These are phyloP conservation scores for Ophiostoma novo-ulmi DNA, from an alignment of 2,329 filamentous ascomycete genomes.

Conservation along the genomic window DNA sequence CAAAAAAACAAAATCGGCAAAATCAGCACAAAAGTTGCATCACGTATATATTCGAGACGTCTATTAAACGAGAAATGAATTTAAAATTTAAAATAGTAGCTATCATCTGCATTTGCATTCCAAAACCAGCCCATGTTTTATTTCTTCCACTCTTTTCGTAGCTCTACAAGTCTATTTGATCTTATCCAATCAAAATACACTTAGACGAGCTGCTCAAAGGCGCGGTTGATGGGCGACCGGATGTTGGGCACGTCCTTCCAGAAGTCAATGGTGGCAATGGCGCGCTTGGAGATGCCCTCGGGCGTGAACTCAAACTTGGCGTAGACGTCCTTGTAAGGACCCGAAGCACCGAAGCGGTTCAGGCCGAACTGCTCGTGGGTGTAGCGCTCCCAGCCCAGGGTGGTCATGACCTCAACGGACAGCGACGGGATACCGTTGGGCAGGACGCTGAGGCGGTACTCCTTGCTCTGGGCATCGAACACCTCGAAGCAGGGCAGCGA, in stretches of 20 bases:
- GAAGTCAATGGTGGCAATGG: conserved; percentile 86
- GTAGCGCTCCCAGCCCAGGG: conserved; percentile 98
- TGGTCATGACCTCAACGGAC: conserved; percentile 94
- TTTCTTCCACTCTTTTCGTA: not conserved
- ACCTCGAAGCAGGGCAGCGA: conserved; percentile 97
- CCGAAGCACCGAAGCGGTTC: conserved; percentile 97
- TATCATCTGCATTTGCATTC: conserved; percentile 18
- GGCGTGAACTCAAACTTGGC: conserved; percentile 99
- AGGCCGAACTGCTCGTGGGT: conserved; percentile 99
- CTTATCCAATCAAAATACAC: not conserved
- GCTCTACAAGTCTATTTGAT: not conserved
- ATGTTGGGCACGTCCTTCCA: conserved; percentile 91
- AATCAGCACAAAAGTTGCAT: not conserved
- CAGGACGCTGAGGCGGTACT: conserved; percentile 87
- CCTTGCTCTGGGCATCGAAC: conserved; percentile 89
- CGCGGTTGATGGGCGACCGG: conserved; percentile 92
- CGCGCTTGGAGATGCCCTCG: conserved; percentile 93
- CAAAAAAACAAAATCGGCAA: not conserved
- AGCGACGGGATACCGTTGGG: conserved; percentile 90
- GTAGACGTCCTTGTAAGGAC: conserved; percentile 97
- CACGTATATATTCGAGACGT: not conserved
- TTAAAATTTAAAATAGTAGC: conserved; percentile 18
- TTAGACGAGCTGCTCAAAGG: conserved; percentile 96
- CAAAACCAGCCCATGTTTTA: conserved; percentile 12
- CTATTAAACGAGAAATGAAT: conserved; percentile 10